phyloP scores from a whole-genome alignment of 164 flowering plant genomes.

The Warburgia ugandensis region DNA sequence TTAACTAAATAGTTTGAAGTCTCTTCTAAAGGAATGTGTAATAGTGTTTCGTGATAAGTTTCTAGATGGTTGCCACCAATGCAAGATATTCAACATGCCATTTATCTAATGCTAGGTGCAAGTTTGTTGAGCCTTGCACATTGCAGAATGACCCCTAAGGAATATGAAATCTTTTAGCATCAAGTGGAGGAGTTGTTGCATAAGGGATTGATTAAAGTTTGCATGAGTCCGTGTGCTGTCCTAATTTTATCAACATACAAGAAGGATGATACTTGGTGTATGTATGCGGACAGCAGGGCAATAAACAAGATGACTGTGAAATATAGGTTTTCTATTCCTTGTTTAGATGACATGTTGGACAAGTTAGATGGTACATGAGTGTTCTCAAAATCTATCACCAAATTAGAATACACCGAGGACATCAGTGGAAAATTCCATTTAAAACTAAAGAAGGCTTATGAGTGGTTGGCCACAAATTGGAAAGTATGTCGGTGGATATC shows the following conservation, averaged over 20 bases:
- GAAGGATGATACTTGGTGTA: background rate
- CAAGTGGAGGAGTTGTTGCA: background rate
- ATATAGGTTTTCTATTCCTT: background rate
- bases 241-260: background rate
- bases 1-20: too few relatives aligned
- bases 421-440: background rate
- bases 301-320: background rate
- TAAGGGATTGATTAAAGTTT: background rate
- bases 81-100: background rate
- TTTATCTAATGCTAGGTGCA: background rate
- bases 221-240: background rate
- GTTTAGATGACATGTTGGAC: background rate
- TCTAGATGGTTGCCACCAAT: background rate
- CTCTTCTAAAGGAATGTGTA: too few relatives aligned
- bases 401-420: too few relatives aligned
- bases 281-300: constrained; percentile 1
- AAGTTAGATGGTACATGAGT: background rate
- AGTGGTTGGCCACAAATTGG: background rate
- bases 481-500: background rate
- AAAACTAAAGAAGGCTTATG: background rate
- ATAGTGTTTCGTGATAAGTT: background rate
- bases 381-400: too few relatives aligned
- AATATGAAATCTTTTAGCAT: background rate
- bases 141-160: background rate
- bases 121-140: background rate